Conservation (phyloP, 2,329 filamentous ascomycete genomes). For the Botrytis cinerea region DNA sequence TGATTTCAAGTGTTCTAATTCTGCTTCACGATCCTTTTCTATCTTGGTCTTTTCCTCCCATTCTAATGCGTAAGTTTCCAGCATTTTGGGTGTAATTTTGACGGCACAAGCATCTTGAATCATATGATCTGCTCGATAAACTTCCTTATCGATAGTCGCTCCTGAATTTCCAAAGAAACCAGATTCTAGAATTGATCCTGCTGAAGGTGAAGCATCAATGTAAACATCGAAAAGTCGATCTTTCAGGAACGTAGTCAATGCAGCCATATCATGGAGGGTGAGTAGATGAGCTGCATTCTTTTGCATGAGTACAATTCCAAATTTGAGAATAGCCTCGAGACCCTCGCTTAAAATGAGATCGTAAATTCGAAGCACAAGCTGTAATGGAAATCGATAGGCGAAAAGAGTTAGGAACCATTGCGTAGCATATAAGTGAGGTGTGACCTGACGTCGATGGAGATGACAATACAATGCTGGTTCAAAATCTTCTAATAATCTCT, state of each 20-base stretch:
- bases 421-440: slow-evolving; percentile 90
- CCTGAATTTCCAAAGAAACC: slow-evolving; percentile 96
- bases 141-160: slow-evolving; percentile 86
- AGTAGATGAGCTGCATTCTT: slow-evolving; percentile 82
- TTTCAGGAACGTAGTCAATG: slow-evolving; percentile 86
- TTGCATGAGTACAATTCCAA: slow-evolving; percentile 93
- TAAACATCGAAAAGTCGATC: slow-evolving; percentile 96
- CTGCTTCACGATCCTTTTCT: slow-evolving; percentile 79
- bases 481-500: slow-evolving; percentile 87
- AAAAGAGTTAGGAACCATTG: slow-evolving; percentile 99
- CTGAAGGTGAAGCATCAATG: slow-evolving; percentile 89
- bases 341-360: slow-evolving; percentile 94
- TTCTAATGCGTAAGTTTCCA: slow-evolving; percentile 78
- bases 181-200: slow-evolving; percentile 90
- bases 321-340: slow-evolving; percentile 88
- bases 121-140: slow-evolving; percentile 91
- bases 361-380: slow-evolving; percentile 94
- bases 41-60: slow-evolving; percentile 89
- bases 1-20: slow-evolving; percentile 72
- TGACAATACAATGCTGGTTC: slow-evolving; percentile 96
- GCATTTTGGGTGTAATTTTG: slow-evolving; percentile 78
- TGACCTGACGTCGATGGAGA: slow-evolving; percentile 82
- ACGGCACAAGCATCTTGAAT: slow-evolving; percentile 90
- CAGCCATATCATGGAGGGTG: slow-evolving; percentile 85
- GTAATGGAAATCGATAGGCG: slow-evolving; percentile 93